phyloP scores from a whole-genome alignment of 2,329 filamentous ascomycete species.

The Biscogniauxia mediterranea region DNA sequence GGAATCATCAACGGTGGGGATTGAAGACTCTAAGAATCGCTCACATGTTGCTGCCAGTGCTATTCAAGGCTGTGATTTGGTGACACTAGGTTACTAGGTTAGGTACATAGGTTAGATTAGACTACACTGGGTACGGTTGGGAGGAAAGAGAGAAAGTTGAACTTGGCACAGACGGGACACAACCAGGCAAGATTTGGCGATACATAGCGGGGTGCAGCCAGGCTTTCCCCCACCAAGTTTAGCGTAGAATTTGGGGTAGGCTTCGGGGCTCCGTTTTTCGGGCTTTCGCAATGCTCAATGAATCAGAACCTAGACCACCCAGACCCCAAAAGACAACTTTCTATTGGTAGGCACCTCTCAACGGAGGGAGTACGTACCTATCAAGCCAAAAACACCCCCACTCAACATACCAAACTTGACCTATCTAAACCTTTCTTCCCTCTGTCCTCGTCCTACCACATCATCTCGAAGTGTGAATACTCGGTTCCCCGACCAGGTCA shows the following conservation, averaged over 20 bases:
- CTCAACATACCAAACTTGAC: too few species aligned
- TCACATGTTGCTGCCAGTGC: too few species aligned
- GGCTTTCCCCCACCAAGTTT: constrained; percentile 7
- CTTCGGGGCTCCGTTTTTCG: constrained; percentile 6
- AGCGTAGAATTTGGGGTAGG: not conserved
- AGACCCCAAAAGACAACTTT: not conserved
- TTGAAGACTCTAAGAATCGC: too few species aligned
- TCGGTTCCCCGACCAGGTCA: not conserved
- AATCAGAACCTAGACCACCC: not conserved
- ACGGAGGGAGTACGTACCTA: not conserved
- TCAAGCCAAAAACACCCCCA: too few species aligned
- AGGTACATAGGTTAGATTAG: not conserved
- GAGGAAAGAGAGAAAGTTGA: not conserved
- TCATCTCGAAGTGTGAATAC: too few species aligned
- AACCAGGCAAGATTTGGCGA: constrained; percentile 1
- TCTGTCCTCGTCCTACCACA: too few species aligned
- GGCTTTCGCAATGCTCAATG: constrained; percentile 6
- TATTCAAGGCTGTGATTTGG: too few species aligned
- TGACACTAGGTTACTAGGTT: not conserved
- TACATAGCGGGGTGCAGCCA: constrained; percentile 9
- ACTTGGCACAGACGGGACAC: not conserved
- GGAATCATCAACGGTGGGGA: too few species aligned
- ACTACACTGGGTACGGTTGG: not conserved
- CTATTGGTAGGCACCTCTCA: constrained; percentile 1
- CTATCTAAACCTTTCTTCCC: too few species aligned